Evolutionary conservation across 257 asterid genomes (phyloP), one percentile per base, ranked within the genome.

Genomic region (Lycium ferocissimum): DNA sequence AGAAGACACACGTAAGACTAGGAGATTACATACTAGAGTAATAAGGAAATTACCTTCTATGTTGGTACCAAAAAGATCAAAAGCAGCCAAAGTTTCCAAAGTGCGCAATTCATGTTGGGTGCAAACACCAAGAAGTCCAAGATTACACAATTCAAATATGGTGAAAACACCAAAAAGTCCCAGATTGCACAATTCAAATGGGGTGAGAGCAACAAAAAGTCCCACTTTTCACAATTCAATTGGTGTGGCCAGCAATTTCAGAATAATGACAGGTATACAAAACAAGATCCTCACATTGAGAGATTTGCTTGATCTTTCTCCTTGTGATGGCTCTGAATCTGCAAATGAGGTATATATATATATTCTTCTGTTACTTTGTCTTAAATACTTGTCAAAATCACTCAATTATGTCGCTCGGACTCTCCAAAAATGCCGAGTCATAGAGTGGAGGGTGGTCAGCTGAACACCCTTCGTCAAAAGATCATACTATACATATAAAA

Each of bases 291-390:
- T 93, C 20, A 87, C 89, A 86, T 91, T 96, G 49, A 89, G 99
- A 78, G 95, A 93, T 91, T 90, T 94, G 84, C 92, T 96, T 3
- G 99, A 96, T 89, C 87, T 96, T 63, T 75, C 94, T 72, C 99
- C 99, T 54, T 94, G 95, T 37, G 72, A 38, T 22, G 93, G 91
- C 80, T 91, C 98, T 63, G 93, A 91, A 85, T 85, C 97, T 56
- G 86, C 90, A 53, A 88, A 87, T 70, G 93, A 96, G 98, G 99
- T 94, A 78, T 37, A 3, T 37, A 35, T 67, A 71, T 14, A 56
- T 56, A 56, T 43, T n/a, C 18, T 61, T 70, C 71, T 47, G 3
- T 65, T 58, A 49, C 62, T 75, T 75, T 75, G 20, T 75, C 20
- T 9, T 75, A 7, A 13, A 69, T 38, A 67, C 76, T 35, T 13